Evolutionary conservation across 2,329 filamentous ascomycete genomes (phyloP), one percentile per base, ranked within the genome.

Genomic region (Volutella citrinella): DNA sequence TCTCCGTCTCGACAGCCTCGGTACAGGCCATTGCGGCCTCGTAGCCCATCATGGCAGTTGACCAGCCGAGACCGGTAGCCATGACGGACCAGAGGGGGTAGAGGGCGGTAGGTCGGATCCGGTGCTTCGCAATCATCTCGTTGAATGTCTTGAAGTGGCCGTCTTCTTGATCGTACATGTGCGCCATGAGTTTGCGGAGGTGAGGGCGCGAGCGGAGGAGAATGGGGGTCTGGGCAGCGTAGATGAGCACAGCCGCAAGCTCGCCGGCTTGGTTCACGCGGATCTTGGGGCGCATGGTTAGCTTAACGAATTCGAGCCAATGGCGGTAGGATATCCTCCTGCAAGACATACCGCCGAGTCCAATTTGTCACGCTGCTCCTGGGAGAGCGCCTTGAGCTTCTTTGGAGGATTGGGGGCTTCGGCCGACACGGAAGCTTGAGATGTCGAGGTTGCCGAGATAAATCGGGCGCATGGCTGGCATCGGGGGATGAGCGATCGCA

Each of bases 21-120:
- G 93, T 97, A 60, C 93, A 98, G 10, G 93, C 93, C 93, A 98
- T 98, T 21, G 93, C 91, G 3, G 91, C 90, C 65, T 97, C 89
- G 30, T 88, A 78, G 1, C 93, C 90, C 74, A 98, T 75, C 25
- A 93, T 66, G 1, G 86, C 93, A 0, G 93, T 98, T 5, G 78
- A 76, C 89, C 93, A 96, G 13, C 93, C 93, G 7, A 98, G 65
- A 0, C 83, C 78, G 1, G 84, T 83, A 2, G 93, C 87, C 10
- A 90, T 79, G 7, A 80, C 71, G 26, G 83, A 79, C 93, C 93
- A 98, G 4, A 96, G 45, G 1, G 93, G 93, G 55, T 94, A 95
- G 69, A 98, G 84, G 10, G 84, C 87, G 1, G 93, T 96, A 0
- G 93, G 93, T 0, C 93, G 86, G 32, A 98, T 81, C 36, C 89